Evolutionary conservation across 1,284 basidiomycete species (phyloP).

Genomic region (Cryptococcus neoformans): DNA sequence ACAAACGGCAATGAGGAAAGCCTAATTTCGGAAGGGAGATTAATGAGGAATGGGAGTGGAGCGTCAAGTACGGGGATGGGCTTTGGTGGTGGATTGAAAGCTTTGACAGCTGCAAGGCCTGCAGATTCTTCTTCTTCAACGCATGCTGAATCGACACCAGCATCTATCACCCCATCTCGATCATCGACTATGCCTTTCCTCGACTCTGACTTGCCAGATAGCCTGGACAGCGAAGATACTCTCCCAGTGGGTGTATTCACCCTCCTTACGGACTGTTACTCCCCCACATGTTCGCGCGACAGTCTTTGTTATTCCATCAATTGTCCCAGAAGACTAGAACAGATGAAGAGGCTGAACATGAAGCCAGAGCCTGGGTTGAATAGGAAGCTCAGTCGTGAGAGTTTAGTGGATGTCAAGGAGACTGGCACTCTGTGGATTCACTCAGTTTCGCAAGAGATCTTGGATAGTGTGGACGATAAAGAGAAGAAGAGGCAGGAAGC

Average conservation of each 20-base stretch:
- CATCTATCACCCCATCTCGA: slow-evolving; percentile 30
- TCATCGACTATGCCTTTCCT: slow-evolving; percentile 7
- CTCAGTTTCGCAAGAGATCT: slow-evolving; percentile 89
- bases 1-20: slow-evolving; percentile 26
- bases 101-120: slow-evolving; percentile 5
- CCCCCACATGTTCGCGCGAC: slow-evolving; percentile 92
- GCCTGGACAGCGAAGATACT: slow-evolving; percentile 47
- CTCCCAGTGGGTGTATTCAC: slow-evolving; percentile 96
- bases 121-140: slow-evolving; percentile 33
- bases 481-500: slow-evolving; percentile 98
- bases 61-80: slow-evolving; percentile 23
- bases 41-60: slow-evolving; percentile 15
- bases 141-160: slow-evolving; percentile 22
- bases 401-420: slow-evolving; percentile 77
- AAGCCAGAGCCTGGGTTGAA: slow-evolving; percentile 86
- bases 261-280: slow-evolving; percentile 95
- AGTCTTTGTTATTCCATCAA: slow-evolving; percentile 94
- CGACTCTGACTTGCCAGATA: slow-evolving; percentile 23
- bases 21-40: slow-evolving; percentile 4
- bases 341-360: slow-evolving; percentile 87
- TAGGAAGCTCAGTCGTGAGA: slow-evolving; percentile 68
- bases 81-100: not conserved
- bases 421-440: slow-evolving; percentile 96
- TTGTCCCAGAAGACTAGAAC: slow-evolving; percentile 89
- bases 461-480: slow-evolving; percentile 82